Percentiles rank a stretch among this genome's conserved stretches.
Evolutionary conservation across 495 filamentous ascomycete genomes (phyloP).

Genomic region (Chaetomium fimeti): DNA sequence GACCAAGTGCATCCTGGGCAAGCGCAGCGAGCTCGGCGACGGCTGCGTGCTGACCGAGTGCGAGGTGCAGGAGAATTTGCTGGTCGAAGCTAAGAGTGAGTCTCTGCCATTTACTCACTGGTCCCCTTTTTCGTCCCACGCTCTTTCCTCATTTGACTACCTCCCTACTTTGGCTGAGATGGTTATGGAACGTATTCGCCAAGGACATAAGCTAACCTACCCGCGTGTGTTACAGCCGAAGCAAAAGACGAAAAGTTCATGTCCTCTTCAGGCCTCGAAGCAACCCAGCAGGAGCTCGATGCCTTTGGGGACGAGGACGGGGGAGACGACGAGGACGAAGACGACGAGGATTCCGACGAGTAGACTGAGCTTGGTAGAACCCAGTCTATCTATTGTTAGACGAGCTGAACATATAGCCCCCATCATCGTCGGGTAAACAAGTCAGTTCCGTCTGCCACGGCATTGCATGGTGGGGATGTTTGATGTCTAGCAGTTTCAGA

Average conservation of each 20-base stretch:
- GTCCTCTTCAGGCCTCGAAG: conserved; percentile 74
- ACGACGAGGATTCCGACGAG: background rate
- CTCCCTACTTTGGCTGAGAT: background rate
- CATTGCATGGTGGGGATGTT: background rate
- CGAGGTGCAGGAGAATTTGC: conserved; percentile 81
- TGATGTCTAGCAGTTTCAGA: background rate
- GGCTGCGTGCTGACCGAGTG: conserved; percentile 77
- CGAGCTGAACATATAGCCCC: conserved; percentile 4
- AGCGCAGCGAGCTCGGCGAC: conserved; percentile 69
- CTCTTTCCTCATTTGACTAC: background rate
- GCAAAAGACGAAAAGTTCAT: conserved; percentile 85
- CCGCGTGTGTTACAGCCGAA: conserved; percentile 49
- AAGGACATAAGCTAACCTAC: background rate
- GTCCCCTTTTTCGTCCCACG: background rate
- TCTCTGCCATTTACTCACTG: conserved; percentile 20
- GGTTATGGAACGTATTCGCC: background rate
- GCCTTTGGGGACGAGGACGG: conserved; percentile 35
- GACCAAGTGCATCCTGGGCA: conserved; percentile 79
- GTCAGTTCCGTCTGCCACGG: background rate
- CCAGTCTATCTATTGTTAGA: conserved; percentile 9
- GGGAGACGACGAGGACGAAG: conserved; percentile 18
- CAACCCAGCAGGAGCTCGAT: conserved; percentile 53
- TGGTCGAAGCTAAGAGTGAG: conserved; percentile 77
- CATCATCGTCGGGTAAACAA: background rate
- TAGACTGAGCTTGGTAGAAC: background rate